Evolutionary conservation across 208 protist genomes (phyloP), one percentile per base, ranked within the genome.

Genomic region (Balamuthia mandrillaris): DNA sequence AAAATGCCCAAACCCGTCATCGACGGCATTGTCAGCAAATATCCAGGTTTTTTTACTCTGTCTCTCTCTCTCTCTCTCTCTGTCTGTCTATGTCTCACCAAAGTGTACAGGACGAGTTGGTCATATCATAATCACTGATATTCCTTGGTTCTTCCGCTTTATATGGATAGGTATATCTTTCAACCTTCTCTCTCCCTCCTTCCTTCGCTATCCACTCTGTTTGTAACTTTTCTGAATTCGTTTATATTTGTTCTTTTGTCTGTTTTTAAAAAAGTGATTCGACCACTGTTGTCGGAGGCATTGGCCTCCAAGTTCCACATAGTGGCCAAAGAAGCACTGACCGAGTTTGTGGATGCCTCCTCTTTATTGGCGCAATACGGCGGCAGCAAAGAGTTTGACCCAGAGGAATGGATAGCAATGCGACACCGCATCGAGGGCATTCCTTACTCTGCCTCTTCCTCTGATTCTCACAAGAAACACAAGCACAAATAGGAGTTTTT

Each of bases 61-160:
- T n/a, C n/a, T n/a, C n/a, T n/a, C n/a, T n/a, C n/a, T n/a, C n/a
- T n/a, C n/a, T n/a, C n/a, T n/a, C n/a, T n/a, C 52, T 60, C 52
- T 27, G n/a, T n/a, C n/a, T n/a, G n/a, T n/a, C n/a, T n/a, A n/a
- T n/a, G n/a, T n/a, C n/a, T n/a, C n/a, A n/a, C n/a, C n/a, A 29
- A 18, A 35, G 10, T 63, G 16, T 3, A 21, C 60, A 68, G 60
- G 33, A 5, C 60, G 60, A 14, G 44, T 68, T n/a, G 60, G 60
- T 18, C 44, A 68, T 37, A 68, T 37, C 18, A 68, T 68, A 14
- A 68, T 68, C 60, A 68, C 60, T 18, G 44, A 68, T 37, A 68
- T 68, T 29, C 60, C 60, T 5, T 68, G 60, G 60, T 68, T 68
- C 60, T 68, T 68, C 60, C 60, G 60, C 3, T 68, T 68, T 37